Conservation (phyloP, 1,139 yeast species). For the Kodamaea suecica region DNA sequence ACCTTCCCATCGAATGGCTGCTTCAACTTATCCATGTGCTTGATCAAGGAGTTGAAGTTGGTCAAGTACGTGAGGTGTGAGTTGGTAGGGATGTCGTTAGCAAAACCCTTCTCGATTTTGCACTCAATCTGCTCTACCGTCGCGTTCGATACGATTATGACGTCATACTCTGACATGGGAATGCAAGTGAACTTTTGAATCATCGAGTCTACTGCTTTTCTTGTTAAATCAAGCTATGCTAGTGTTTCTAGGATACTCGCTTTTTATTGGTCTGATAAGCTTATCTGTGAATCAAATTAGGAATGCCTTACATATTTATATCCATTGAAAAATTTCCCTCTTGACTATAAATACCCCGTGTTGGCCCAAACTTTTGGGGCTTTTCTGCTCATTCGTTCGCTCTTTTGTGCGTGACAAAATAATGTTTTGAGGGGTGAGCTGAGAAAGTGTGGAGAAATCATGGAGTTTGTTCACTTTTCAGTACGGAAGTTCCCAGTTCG, state of each 20-base stretch:
- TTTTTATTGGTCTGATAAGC: conserved; percentile 19
- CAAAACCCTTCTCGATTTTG: conserved; percentile 24
- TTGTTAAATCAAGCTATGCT: conserved; percentile 1
- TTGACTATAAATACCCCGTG: conserved; percentile 1
- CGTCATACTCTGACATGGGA: conserved; percentile 34
- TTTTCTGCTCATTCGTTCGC: neutral
- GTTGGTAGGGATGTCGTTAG: conserved; percentile 26
- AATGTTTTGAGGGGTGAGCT: too few relatives aligned
- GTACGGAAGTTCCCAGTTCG: too few relatives aligned
- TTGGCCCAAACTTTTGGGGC: neutral
- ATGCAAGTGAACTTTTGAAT: conserved; percentile 38
- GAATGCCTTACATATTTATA: conserved; percentile 11
- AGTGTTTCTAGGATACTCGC: conserved; percentile 4
- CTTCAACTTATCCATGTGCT: conserved; percentile 12
- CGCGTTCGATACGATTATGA: conserved; percentile 37
- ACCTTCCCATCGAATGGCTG: conserved; percentile 28
- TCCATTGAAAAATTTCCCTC: too few relatives aligned
- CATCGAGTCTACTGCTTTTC: conserved; percentile 17
- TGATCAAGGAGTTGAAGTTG: conserved; percentile 25
- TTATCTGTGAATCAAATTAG: conserved; percentile 4
- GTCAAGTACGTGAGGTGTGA: conserved; percentile 27
- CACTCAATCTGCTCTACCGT: conserved; percentile 31
- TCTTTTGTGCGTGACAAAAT: too few relatives aligned
- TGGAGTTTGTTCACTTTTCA: too few relatives aligned
- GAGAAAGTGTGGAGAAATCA: conserved; percentile 6